Base-by-base conservation (phyloP, 257 asterid species). In the Ocimum tenuiflorum region DNA sequence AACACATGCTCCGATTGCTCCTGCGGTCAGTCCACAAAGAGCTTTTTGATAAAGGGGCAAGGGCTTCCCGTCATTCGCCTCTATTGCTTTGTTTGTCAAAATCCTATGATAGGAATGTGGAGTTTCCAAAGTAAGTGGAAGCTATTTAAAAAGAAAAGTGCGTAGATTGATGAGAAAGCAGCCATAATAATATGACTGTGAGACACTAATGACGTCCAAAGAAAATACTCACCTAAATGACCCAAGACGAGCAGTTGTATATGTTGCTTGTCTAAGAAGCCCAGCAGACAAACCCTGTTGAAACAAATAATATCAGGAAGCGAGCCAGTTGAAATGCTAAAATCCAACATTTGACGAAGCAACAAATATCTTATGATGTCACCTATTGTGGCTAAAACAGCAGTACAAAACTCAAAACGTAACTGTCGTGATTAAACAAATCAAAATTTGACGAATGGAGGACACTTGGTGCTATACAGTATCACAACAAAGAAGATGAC, bases 201-300 rank as follows among this genome's bases (percentile, higher is more conserved):
- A 54, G 17, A 12, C n/a, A n/a, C n/a, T n/a, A 52, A 60, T 38
- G 54, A 51, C n/a, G 2, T 18, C 49, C 8, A 46, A 47, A 14
- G n/a, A n/a, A 67, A 41, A 24, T 10, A 75, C 83, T 80, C 70
- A 91, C 96, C 61, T 89, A 73, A 89, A 89, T 29, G 96, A 76
- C 59, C 96, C 96, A 73, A 91, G 98, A 10, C 98, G 86, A 20
- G 98, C 98, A 41, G 98, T 91, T 68, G 98, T 91, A 55, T 91
- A 91, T 7, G 98, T 91, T 61, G 98, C 98, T 77, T 91, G 98
- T 65, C 98, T 77, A 67, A 91, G 96, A 67, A 91, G 95, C 56
- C 98, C 98, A 76, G 97, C 97, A 68, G 92, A 85, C 80, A 91
- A 63, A 46, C 98, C 98, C 98, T 91, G 84, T 64, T 23, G 60